Evolutionary conservation across 352 stramenopile species (phyloP).

Genomic region (Phytophthora litchii): DNA sequence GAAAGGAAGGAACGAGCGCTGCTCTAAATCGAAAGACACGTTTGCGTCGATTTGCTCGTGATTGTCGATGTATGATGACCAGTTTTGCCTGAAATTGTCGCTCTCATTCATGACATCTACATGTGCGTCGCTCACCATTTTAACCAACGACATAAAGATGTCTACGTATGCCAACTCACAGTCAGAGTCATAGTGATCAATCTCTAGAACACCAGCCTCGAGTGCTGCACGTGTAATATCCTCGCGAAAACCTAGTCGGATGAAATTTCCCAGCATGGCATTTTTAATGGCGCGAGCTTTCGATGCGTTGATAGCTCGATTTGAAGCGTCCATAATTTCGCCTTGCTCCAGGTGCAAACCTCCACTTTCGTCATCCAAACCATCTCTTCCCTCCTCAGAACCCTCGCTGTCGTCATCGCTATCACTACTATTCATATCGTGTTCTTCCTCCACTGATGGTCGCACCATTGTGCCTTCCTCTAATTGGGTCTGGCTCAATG

Average conservation of each 20-base stretch:
- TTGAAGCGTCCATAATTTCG: slow-evolving; percentile 48
- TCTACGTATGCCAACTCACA: slow-evolving; percentile 83
- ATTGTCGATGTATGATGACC: not conserved
- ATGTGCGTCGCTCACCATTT: slow-evolving; percentile 80
- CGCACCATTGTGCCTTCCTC: no score
- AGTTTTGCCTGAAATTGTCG: slow-evolving; percentile 10
- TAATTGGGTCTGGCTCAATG: not conserved
- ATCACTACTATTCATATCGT: slow-evolving; percentile 5
- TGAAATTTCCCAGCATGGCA: slow-evolving; percentile 57
- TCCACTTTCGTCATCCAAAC: slow-evolving; percentile 1
- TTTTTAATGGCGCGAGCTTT: slow-evolving; percentile 68
- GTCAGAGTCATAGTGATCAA: slow-evolving; percentile 71
- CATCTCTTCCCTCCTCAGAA: slow-evolving; percentile 5
- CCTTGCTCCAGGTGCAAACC: slow-evolving; percentile 28
- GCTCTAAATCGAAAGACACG: slow-evolving; percentile 17
- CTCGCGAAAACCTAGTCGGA: slow-evolving; percentile 56
- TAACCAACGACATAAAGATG: slow-evolving; percentile 79
- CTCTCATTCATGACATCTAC: slow-evolving; percentile 42
- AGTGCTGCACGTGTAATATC: slow-evolving; percentile 49
- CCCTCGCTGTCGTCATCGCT: slow-evolving; percentile 9
- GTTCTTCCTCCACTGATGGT: slow-evolving; percentile 3
- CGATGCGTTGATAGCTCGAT: slow-evolving; percentile 60
- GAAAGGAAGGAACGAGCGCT: slow-evolving; percentile 49
- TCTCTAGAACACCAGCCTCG: slow-evolving; percentile 64
- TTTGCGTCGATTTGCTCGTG: slow-evolving; percentile 6